phyloP scores from a whole-genome alignment of 768 basidiomycete species.

The Rhodocollybia butyracea region DNA sequence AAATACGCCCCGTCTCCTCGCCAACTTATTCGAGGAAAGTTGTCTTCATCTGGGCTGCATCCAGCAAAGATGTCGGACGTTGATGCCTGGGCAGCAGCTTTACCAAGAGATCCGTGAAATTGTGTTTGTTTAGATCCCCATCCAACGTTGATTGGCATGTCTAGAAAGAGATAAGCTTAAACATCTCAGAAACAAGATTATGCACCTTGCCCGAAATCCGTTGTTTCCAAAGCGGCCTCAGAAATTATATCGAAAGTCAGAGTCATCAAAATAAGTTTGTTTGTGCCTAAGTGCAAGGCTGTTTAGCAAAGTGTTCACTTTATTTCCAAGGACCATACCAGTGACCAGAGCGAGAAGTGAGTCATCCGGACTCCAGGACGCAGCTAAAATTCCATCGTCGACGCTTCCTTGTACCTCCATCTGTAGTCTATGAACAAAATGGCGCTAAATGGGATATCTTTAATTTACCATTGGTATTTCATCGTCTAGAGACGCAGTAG shows the following conservation, averaged over 20 bases:
- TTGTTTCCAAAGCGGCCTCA: constrained; percentile 67
- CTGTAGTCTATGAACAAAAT: constrained; percentile 28
- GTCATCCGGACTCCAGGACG: constrained; percentile 91
- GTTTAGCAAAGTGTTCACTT: not conserved
- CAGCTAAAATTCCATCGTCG: constrained; percentile 78
- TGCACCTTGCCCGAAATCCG: constrained; percentile 84
- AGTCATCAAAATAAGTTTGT: constrained; percentile 86
- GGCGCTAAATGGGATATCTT: not conserved
- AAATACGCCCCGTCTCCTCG: constrained; percentile 92
- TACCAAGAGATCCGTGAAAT: constrained; percentile 94
- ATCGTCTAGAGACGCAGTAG: constrained; percentile 56
- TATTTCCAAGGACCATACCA: constrained; percentile 38
- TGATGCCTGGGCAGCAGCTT: constrained; percentile 66
- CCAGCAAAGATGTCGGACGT: constrained; percentile 35
- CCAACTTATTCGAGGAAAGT: constrained; percentile 78
- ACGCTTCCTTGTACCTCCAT: constrained; percentile 84
- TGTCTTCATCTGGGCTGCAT: constrained; percentile 69
- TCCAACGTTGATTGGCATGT: constrained; percentile 90
- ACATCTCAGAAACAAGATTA: constrained; percentile 8
- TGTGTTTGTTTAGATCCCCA: constrained; percentile 98
- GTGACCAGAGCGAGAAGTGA: constrained; percentile 80
- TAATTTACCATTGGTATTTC: constrained; percentile 41
- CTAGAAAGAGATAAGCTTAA: constrained; percentile 30
- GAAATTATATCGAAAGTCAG: constrained; percentile 84
- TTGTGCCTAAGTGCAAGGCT: constrained; percentile 11